Base-by-base conservation (phyloP, 805 yeast genomes). In the Kluyveromyces aestuarii region DNA sequence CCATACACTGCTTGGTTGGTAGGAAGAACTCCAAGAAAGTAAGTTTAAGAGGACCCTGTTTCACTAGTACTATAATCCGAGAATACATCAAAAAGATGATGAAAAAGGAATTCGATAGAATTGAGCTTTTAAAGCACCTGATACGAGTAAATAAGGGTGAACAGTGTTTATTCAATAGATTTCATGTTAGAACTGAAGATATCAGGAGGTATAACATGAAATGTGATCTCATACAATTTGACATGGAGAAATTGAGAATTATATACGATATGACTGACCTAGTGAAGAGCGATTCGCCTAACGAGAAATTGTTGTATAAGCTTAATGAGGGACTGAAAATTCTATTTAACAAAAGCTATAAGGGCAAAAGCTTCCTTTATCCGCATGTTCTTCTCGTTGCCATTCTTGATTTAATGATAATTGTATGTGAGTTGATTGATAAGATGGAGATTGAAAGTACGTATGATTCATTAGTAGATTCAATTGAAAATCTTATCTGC, bases 91-190 rank as follows among this genome's bases (percentile, higher is more conserved):
- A 13, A 30, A 11, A 8, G 14, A 30, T 30, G 35, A 30, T 30
- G 35, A 11, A 10, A 30, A 13, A 10, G 4, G 14, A 13, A 3
- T 30, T 30, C 8, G 35, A 30, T 30, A 14, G 45, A 33, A 43
- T 43, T 43, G 38, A 48, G 11, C 49, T 51, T 17, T 37, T 54
- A 30, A 46, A 50, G 19, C 58, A 56, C 38, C 46, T 56, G 11
- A 50, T 45, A 14, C 48, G 50, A 27, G 56, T 56, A 10, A 51
- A 41, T 16, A 21, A 45, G 8, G 51, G 49, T 4, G 44, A 45
- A 25, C 49, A 55, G 17, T 50, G 52, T 27, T 45, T 49, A 14
- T 46, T 56, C 30, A 56, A 56, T 37, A 45, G 55, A 9, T 50
- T 56, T 36, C 30, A 40, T 11, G 35, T 54, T n/a, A 43, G 41